phyloP scores from a whole-genome alignment of 352 stramenopile species.

The Thalassiosira ordinaria region DNA sequence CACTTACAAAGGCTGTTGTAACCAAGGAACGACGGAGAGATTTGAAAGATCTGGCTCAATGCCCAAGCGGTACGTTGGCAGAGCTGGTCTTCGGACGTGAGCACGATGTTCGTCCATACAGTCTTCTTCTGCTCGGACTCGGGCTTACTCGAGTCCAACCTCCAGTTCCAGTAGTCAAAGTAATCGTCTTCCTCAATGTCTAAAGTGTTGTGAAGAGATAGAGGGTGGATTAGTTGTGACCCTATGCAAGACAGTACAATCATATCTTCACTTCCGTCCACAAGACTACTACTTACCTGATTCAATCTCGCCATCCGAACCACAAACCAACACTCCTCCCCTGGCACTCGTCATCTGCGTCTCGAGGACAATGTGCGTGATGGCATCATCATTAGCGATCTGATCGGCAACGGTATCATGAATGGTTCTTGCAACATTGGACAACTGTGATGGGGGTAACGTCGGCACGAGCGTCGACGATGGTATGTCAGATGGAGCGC shows the following conservation, averaged over 20 bases:
- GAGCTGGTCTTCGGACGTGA: slow-evolving; percentile 66
- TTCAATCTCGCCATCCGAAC: slow-evolving; percentile 41
- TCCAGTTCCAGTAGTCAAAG: slow-evolving; percentile 56
- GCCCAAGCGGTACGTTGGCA: slow-evolving; percentile 70
- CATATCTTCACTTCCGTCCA: too few relatives aligned
- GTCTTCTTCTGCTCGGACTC: slow-evolving; percentile 43
- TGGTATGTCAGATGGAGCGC: background rate
- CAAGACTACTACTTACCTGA: too few relatives aligned
- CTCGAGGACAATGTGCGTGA: slow-evolving; percentile 32
- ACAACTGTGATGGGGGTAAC: slow-evolving; percentile 20
- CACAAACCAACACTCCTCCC: slow-evolving; percentile 49
- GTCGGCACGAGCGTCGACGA: background rate
- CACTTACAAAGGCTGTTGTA: slow-evolving; percentile 3
- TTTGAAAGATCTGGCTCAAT: slow-evolving; percentile 71
- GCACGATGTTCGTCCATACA: slow-evolving; percentile 41
- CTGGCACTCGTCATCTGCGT: slow-evolving; percentile 20
- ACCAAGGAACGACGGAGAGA: slow-evolving; percentile 23
- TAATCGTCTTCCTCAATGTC: slow-evolving; percentile 37
- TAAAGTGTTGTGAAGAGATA: background rate
- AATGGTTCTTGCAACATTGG: slow-evolving; percentile 34
- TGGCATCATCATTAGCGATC: slow-evolving; percentile 41
- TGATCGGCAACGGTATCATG: slow-evolving; percentile 19
- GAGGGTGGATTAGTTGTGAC: background rate
- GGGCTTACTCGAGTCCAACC: slow-evolving; percentile 24
- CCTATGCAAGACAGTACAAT: too few relatives aligned